Conservation (phyloP, 2,329 filamentous ascomycete genomes). For the Tolypocladium album region DNA sequence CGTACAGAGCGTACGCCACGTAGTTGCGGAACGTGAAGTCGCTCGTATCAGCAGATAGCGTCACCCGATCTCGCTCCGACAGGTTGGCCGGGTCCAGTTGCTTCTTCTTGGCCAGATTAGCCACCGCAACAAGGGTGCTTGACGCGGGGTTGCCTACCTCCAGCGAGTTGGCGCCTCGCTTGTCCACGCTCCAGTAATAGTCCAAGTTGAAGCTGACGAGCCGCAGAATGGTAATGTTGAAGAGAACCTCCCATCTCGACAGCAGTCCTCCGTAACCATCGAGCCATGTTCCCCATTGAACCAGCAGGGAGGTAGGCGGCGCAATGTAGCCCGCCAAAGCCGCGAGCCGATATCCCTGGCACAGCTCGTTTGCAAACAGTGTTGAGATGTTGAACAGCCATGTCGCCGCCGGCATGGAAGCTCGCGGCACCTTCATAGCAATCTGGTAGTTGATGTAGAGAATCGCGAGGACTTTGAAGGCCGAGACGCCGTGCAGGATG, state of each 20-base stretch:
- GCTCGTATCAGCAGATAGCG: slow-evolving; percentile 56
- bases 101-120: slow-evolving; percentile 87
- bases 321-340: slow-evolving; percentile 45
- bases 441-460: slow-evolving; percentile 74
- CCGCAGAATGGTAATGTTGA: slow-evolving; percentile 88
- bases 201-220: slow-evolving; percentile 96
- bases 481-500: slow-evolving; percentile 75
- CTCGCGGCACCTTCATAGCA: slow-evolving; percentile 58
- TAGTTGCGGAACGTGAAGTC: slow-evolving; percentile 83
- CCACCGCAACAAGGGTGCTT: neutral
- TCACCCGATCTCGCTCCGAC: slow-evolving; percentile 79
- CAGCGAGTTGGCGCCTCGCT: slow-evolving; percentile 51
- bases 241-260: slow-evolving; percentile 88
- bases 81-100: slow-evolving; percentile 80
- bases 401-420: slow-evolving; percentile 62
- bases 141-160: slow-evolving; percentile 55
- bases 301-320: slow-evolving; percentile 30
- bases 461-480: slow-evolving; percentile 71
- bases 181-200: slow-evolving; percentile 81
- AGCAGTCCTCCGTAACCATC: slow-evolving; percentile 79
- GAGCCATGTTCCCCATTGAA: slow-evolving; percentile 58
- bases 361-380: slow-evolving; percentile 84
- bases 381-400: slow-evolving; percentile 85
- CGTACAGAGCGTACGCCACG: slow-evolving; percentile 80
- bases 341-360: slow-evolving; percentile 62